phyloP scores from a whole-genome alignment of 225 moss, liverwort and hornwort genomes.

The Pseudoscleropodium purum region DNA sequence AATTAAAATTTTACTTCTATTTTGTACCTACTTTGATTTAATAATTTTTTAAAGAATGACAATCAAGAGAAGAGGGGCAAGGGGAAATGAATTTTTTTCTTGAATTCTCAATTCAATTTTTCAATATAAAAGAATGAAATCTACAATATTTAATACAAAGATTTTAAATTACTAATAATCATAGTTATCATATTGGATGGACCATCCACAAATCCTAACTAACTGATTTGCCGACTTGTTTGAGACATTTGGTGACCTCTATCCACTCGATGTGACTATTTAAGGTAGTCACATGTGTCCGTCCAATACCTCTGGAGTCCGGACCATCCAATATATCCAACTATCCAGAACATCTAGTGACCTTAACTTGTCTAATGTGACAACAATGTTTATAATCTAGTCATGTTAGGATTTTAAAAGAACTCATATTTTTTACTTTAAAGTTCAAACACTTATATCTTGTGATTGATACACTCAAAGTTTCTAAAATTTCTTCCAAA shows the following conservation, averaged over 20 bases:
- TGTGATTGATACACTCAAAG: accelerated
- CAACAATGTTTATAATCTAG: not conserved
- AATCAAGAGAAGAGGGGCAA: not conserved
- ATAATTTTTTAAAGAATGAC: not conserved
- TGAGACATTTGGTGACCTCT: no score
- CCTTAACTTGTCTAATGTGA: no score
- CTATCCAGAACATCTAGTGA: no score
- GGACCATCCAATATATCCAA: no score
- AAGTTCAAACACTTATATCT: no score
- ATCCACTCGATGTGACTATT: no score
- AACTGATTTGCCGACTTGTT: no score
- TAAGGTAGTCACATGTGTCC: no score
- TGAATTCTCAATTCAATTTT: not conserved
- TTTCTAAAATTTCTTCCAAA: no score
- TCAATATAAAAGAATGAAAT: not conserved
- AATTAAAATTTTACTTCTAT: not conserved
- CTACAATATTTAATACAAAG: not conserved
- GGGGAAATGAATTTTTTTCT: not conserved
- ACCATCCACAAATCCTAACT: no score
- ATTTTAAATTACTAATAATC: not conserved
- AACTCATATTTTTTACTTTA: not conserved
- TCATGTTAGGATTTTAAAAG: not conserved
- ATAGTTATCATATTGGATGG: no score
- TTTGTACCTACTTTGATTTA: not conserved
- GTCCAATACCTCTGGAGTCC: no score